Evolutionary conservation across 495 filamentous ascomycete species (phyloP).

Genomic region (Penicillium turbatum): DNA sequence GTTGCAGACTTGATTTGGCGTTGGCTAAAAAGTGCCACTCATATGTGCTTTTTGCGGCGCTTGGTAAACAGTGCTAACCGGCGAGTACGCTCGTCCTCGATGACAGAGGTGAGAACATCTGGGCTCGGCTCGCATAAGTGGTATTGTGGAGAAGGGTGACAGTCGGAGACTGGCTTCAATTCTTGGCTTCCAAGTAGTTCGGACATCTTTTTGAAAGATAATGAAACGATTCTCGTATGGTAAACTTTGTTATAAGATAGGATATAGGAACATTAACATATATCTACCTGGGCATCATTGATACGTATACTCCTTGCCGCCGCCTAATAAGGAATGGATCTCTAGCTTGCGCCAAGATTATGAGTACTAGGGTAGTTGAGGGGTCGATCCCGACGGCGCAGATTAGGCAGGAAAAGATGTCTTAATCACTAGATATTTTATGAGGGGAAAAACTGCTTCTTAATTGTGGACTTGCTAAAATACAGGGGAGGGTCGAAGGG

Average conservation of each 20-base stretch:
- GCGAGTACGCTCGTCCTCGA: background rate
- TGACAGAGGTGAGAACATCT: slow-evolving; percentile 1
- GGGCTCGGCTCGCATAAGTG: background rate
- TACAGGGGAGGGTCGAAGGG: too few species aligned
- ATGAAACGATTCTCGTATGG: slow-evolving; percentile 2
- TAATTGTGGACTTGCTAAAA: too few species aligned
- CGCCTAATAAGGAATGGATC: slow-evolving; percentile 2
- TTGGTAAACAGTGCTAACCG: background rate
- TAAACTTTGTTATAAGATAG: background rate
- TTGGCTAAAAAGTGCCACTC: too few species aligned
- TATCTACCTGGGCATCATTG: background rate
- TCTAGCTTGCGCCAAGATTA: too few species aligned
- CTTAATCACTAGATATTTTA: too few species aligned
- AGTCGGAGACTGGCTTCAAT: slow-evolving; percentile 1
- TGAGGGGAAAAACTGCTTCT: too few species aligned
- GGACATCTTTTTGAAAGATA: slow-evolving; percentile 5
- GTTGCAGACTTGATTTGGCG: too few species aligned
- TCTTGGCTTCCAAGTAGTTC: slow-evolving; percentile 4
- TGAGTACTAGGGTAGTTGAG: too few species aligned
- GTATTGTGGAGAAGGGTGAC: background rate
- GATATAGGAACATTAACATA: slow-evolving; percentile 4
- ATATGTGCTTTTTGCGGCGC: too few species aligned
- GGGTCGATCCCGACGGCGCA: too few species aligned
- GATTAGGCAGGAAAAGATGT: too few species aligned
- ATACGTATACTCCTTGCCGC: slow-evolving; percentile 2